Evolutionary conservation across 257 asterid genomes (phyloP), one percentile per base, ranked within the genome.

Genomic region (Jasminum sambac): DNA sequence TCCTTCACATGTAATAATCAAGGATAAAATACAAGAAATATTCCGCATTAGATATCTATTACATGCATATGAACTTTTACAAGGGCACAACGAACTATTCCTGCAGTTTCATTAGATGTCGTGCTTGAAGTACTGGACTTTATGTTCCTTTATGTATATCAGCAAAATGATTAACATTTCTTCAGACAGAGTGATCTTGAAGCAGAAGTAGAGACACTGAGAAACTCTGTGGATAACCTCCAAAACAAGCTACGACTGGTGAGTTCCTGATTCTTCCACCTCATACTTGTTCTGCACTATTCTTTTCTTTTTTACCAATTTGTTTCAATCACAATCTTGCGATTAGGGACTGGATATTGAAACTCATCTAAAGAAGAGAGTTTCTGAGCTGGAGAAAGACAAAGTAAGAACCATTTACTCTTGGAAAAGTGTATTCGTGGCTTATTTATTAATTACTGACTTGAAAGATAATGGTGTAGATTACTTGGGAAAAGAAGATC

Each of bases 141-240:
- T 0, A 13, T 19, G 25, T 52, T n/a, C 30, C 41, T 70, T 71
- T 77, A 5, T 65, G 12, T 58, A 38, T 25, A 39, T 76, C 74
- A 19, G 72, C 72, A 73, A 81, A 67, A 78, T 74, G 82, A 87
- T 82, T 83, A 85, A 80, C 83, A 78, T 77, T 58, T 85, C 84
- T 82, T 84, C 83, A 85, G 96, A 84, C 96, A 94, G 99, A 89
- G 88, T 77, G 86, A 95, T 70, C 85, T 94, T 59, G 96, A 91
- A 86, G 86, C 86, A 66, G 96, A 94, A 81, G 76, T 89, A 58
- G 88, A 87, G 75, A 85, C 76, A 23, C 80, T 91, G 77, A 86
- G 88, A 80, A 91, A 69, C 77, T 71, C 80, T 81, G 72, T 78
- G 64, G 91, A 84, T 79, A 81, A 78, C 84, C 81, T 88, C 76